These are phyloP conservation scores for Schizonepeta tenuifolia DNA, from an alignment of 257 asterid genomes.

Conservation along the genomic window DNA sequence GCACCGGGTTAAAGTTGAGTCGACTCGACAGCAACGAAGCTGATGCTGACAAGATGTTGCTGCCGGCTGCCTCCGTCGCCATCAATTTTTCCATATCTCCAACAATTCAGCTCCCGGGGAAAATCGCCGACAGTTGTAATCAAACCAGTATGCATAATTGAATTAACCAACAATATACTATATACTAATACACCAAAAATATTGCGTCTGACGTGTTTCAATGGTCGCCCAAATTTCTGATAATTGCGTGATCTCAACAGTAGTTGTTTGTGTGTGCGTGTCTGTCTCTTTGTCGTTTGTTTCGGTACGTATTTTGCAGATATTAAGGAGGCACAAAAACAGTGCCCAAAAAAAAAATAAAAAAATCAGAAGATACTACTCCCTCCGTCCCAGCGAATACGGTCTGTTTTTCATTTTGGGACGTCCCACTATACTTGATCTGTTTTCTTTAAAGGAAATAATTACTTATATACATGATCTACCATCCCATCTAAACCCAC, in stretches of 20 bases:
- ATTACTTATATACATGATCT: too few relatives aligned
- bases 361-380: too few relatives aligned
- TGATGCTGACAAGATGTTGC: slow-evolving; percentile 33
- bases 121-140: not conserved
- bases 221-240: slow-evolving; percentile 28
- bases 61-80: slow-evolving; percentile 37
- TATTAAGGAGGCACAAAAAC: slow-evolving; percentile 36
- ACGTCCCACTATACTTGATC: too few relatives aligned
- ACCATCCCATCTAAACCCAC: too few relatives aligned
- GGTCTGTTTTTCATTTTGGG: too few relatives aligned
- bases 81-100: slow-evolving; percentile 18
- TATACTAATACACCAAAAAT: not conserved
- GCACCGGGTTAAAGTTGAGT: slow-evolving; percentile 37
- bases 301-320: slow-evolving; percentile 17
- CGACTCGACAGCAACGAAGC: slow-evolving; percentile 41
- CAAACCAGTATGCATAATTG: not conserved
- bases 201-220: slow-evolving; percentile 26
- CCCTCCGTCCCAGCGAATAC: too few relatives aligned
- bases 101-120: slow-evolving; percentile 8
- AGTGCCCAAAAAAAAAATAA: too few relatives aligned
- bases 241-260: not conserved
- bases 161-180: not conserved
- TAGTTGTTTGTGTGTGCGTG: slow-evolving; percentile 14
- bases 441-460: too few relatives aligned
- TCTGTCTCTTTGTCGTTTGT: slow-evolving; percentile 24